phyloP scores from a whole-genome alignment of 1,284 basidiomycete genomes.

The Leccinum fuscescens region DNA sequence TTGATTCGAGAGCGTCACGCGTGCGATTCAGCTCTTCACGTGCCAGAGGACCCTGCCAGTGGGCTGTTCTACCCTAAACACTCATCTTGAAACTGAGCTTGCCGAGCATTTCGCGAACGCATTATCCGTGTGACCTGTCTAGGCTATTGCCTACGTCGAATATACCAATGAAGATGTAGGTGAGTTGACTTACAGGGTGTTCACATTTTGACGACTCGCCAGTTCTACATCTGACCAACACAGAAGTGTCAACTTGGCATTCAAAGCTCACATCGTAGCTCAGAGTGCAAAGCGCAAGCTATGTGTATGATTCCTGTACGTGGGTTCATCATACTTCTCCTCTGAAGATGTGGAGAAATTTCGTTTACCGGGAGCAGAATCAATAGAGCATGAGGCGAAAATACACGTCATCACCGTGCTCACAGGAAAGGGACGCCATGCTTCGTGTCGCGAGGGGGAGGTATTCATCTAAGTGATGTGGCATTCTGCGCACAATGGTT shows the following conservation, averaged over 20 bases:
- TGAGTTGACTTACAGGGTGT: background rate
- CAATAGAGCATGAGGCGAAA: background rate
- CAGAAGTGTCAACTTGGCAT: too few species aligned
- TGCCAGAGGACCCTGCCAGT: background rate
- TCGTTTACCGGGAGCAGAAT: background rate
- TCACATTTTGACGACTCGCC: background rate
- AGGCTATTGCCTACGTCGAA: background rate
- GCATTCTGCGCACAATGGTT: background rate
- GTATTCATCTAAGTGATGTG: background rate
- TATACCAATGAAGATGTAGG: background rate
- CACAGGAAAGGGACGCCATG: background rate
- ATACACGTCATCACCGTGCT: background rate
- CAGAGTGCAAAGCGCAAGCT: background rate
- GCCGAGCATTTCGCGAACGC: background rate
- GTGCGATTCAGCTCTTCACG: background rate
- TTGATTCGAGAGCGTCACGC: background rate
- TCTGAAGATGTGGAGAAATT: background rate
- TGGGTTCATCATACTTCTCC: background rate
- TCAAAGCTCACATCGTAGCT: background rate
- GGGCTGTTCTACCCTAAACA: background rate
- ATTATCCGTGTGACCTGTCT: too few species aligned
- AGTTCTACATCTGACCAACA: background rate
- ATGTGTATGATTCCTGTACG: background rate
- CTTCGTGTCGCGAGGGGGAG: background rate
- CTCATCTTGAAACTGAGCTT: background rate